Evolutionary conservation across 441 rosid genomes (phyloP), one percentile per base, ranked within the genome.

Genomic region (Melastoma candidum): DNA sequence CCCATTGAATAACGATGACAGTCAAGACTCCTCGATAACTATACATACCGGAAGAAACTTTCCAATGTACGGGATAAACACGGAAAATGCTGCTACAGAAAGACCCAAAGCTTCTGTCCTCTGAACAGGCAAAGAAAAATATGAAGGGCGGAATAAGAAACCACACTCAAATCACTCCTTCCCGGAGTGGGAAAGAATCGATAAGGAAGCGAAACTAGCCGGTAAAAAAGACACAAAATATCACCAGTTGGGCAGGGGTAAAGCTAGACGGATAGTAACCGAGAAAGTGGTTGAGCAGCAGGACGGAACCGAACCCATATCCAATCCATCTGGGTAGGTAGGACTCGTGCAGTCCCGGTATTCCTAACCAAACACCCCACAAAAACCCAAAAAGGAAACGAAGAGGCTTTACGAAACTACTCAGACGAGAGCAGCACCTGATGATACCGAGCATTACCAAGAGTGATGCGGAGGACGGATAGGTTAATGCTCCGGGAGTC

Each of bases 291-390:
- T 87, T 85, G 22, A 85, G 41, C 25, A 87, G 25, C 62, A 90
- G 65, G 56, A 90, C 90, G 27, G 95, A 84, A 22, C 98, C 95
- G 59, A 90, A 87, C 49, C 98, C 95, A 66, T 78, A 90, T 0
- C 96, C 96, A 5, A 90, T 77, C 86, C 86, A 90, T 71, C 95
- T 78, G 27, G 98, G 98, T 57, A 87, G 73, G 69, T 81, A 80
- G 26, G 95, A 87, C 66, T 90, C 98, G 61, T 92, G 90, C 12
- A 87, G 56, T 57, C 96, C 95, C 56, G 83, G 90, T 44, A 87
- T 85, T 14, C 97, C 90, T 85, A 54, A 27, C 36, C 39, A 43
- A n/a, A 50, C 36, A 17, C 29, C 22, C 22, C 22, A 17, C 22
- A 17, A 17, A 17, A 17, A 17, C 22, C 22, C 22, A 17, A 17